Evolutionary conservation across 495 filamentous ascomycete species (phyloP), one percentile per base, ranked within the genome.

Genomic region (Chaetomium fimeti): DNA sequence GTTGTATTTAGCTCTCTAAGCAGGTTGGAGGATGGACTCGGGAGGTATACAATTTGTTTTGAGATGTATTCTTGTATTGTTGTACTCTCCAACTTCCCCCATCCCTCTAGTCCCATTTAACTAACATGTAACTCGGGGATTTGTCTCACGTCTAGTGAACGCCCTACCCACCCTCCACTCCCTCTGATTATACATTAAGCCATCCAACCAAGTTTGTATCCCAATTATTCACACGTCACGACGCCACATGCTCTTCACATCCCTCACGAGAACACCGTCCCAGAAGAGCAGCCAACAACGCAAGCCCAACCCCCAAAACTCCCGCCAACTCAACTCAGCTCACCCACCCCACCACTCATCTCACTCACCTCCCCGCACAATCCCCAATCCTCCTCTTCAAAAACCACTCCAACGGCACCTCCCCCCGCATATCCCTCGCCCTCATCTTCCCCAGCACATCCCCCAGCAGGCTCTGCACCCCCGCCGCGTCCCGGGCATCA

Each of bases 361-460:
- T 40, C 38, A 40, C 55, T 42, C 47, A 40, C 16, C 29, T 20
- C 25, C 47, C 54, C 22, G 61, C 68, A 59, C 74, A 76, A 58
- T 76, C 74, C 12, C 63, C 71, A 36, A 71, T 65, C 56, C 72
- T 67, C 53, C 74, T 53, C 58, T 71, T 65, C 61, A 76, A 40
- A 60, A 76, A 76, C 45, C 63, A 67, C 61, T 76, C 72, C 15
- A 74, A 13, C 16, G 64, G 55, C 15, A 62, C 49, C 25, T 57
- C 0, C 24, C 32, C 36, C 24, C 20, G 52, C 29, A 11, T 2
- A 36, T 27, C 40, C 2, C 32, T 38, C 1, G 53, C 24, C 54
- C 16, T 48, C 7, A n/a, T n/a, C 11, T 3, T 47, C 38, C 8
- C 1, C 32, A 40, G 22, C 47, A 3, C 45, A 5, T 18, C 11